Evolutionary conservation across 108 stramenopile genomes (phyloP).

Genomic region (Discostella stelligeroides): DNA sequence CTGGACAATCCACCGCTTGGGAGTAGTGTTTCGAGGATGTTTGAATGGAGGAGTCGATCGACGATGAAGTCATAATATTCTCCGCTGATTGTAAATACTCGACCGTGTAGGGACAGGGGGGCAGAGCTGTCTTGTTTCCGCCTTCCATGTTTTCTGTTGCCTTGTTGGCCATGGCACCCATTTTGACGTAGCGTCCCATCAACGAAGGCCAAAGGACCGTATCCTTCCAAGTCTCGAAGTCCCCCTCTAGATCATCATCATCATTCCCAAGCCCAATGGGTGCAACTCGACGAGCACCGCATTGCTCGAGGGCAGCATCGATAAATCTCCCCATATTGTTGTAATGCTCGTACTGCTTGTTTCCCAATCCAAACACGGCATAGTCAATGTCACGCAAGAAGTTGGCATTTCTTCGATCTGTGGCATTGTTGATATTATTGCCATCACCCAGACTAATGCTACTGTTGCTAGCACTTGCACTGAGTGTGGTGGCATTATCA

Average conservation of each 20-base stretch:
- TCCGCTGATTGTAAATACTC: conserved; percentile 41
- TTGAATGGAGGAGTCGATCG: conserved; percentile 41
- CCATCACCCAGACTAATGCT: conserved; percentile 6
- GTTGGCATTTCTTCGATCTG: neutral
- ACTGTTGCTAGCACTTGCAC: neutral
- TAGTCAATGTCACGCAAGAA: conserved; percentile 66
- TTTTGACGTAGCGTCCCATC: conserved; percentile 50
- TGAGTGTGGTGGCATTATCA: too few species aligned
- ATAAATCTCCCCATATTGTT: conserved; percentile 94
- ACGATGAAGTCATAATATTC: neutral
- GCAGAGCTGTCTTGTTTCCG: conserved; percentile 32
- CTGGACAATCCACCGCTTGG: conserved; percentile 72
- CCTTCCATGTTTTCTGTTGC: conserved; percentile 8
- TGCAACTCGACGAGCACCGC: conserved; percentile 75
- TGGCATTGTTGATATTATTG: conserved; percentile 32
- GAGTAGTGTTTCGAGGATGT: conserved; percentile 82
- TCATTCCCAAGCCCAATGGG: conserved; percentile 93
- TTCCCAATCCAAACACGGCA: conserved; percentile 98
- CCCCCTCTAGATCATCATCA: conserved; percentile 93
- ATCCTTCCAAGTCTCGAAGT: conserved; percentile 97
- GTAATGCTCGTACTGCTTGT: conserved; percentile 97
- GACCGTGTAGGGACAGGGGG: conserved; percentile 63
- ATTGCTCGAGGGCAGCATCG: conserved; percentile 67
- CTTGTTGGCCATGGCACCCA: conserved; percentile 11
- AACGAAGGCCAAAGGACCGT: conserved; percentile 72